A percentile compares a stretch with the other conserved stretches of the same genome.
These are phyloP conservation scores for Blastobotrys aristatus DNA, from an alignment of 1,139 yeast species.

Conservation along the genomic window DNA sequence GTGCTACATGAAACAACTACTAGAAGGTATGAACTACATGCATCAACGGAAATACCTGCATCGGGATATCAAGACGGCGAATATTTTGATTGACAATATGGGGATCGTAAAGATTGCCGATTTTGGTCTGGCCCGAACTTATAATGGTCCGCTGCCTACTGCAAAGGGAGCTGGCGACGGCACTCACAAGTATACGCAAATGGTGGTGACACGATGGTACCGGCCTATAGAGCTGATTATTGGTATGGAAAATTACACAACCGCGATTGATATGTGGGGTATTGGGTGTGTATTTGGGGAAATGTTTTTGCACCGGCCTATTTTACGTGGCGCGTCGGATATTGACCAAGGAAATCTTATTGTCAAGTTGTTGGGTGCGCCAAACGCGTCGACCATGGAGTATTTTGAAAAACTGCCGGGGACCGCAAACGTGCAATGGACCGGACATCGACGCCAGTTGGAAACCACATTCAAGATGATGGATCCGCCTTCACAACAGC, in stretches of 20 bases:
- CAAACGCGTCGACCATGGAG: slow-evolving; percentile 61
- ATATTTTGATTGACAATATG: slow-evolving; percentile 67
- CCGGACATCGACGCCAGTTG: slow-evolving; percentile 49
- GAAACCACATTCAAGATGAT: slow-evolving; percentile 44
- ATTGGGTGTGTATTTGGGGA: slow-evolving; percentile 97
- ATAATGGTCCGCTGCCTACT: slow-evolving; percentile 66
- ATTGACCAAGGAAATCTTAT: slow-evolving; percentile 84
- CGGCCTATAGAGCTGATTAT: slow-evolving; percentile 81
- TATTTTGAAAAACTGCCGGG: slow-evolving; percentile 46
- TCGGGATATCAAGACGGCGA: slow-evolving; percentile 93
- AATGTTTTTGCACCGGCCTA: slow-evolving; percentile 73
- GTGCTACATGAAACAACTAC: slow-evolving; percentile 73
- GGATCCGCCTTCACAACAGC: slow-evolving; percentile 31
- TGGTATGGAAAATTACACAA: slow-evolving; percentile 80
- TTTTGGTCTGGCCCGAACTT: slow-evolving; percentile 84
- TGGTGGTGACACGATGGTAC: slow-evolving; percentile 97
- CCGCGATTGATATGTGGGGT: slow-evolving; percentile 95
- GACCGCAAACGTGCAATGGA: slow-evolving; percentile 36
- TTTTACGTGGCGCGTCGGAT: slow-evolving; percentile 80
- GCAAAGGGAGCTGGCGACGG: slow-evolving; percentile 51
- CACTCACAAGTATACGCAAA: slow-evolving; percentile 70
- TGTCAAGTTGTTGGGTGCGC: slow-evolving; percentile 78
- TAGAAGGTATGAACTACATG: slow-evolving; percentile 75
- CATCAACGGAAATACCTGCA: slow-evolving; percentile 68
- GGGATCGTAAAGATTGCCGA: slow-evolving; percentile 88